These are phyloP conservation scores for Spizellomyces punctatus DNA, from an alignment of 192 early-diverging fungal species.

Conservation along the genomic window DNA sequence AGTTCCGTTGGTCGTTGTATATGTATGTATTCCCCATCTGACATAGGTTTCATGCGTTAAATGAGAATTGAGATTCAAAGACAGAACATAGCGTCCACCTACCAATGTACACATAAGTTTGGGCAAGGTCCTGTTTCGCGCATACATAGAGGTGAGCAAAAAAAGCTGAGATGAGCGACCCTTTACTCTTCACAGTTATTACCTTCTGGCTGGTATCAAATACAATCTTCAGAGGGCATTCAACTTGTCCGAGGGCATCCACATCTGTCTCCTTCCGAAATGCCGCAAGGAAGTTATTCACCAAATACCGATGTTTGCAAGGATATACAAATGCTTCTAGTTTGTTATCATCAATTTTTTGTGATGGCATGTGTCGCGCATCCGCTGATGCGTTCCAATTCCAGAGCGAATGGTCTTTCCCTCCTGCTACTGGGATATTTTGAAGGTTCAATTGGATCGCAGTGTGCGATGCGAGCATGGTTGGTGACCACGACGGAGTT, in stretches of 20 bases:
- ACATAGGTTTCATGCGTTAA: neutral
- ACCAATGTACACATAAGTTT: constrained; percentile 10
- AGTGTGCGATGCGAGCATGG: neutral
- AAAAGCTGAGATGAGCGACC: neutral
- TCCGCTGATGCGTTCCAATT: constrained; percentile 3
- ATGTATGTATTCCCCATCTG: constrained; percentile 12
- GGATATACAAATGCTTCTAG: constrained; percentile 18
- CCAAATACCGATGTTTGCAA: constrained; percentile 13
- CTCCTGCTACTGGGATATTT: constrained; percentile 21
- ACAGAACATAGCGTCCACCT: neutral
- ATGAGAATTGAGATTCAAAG: neutral
- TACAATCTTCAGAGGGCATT: constrained; percentile 5
- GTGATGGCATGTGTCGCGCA: neutral
- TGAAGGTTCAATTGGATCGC: constrained; percentile 23
- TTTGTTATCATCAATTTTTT: constrained; percentile 25
- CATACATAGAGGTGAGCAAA: neutral
- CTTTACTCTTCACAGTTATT: neutral
- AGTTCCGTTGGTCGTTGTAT: constrained; percentile 5
- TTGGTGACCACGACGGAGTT: neutral
- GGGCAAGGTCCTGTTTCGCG: neutral
- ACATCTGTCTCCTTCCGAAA: neutral
- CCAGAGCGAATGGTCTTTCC: constrained; percentile 19
- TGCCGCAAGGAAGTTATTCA: constrained; percentile 17
- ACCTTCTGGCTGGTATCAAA: constrained; percentile 20
- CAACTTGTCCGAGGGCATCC: constrained; percentile 14